Percentiles rank a stretch among this genome's conserved stretches.
These are phyloP conservation scores for Fusarium citri DNA, from an alignment of 2,329 filamentous ascomycete species.

Conservation along the genomic window DNA sequence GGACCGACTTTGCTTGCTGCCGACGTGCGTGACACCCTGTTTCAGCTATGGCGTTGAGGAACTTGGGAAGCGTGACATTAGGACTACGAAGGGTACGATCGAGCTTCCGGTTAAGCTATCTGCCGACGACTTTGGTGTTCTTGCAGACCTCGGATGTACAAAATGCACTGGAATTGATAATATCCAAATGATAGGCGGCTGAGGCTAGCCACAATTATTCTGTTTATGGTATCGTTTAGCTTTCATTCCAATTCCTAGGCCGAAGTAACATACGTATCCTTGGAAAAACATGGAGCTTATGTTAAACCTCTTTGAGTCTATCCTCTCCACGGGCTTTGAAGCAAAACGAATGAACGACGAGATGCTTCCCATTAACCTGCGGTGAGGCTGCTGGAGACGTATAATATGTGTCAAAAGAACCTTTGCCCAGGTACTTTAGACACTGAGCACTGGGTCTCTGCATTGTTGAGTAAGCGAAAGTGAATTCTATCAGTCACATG, in stretches of 20 bases:
- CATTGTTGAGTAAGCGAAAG: not conserved
- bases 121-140: slow-evolving; percentile 38
- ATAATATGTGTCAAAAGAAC: not conserved
- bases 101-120: slow-evolving; percentile 42
- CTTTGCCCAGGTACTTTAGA: not conserved
- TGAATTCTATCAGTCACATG: not conserved
- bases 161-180: slow-evolving; percentile 40
- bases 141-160: slow-evolving; percentile 47
- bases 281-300: not conserved
- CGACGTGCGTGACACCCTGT: slow-evolving; percentile 39
- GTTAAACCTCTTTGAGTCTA: not conserved
- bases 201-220: slow-evolving; percentile 22
- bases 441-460: not conserved
- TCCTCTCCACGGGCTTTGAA: not conserved
- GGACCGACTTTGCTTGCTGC: slow-evolving; percentile 21
- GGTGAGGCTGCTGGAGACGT: not conserved
- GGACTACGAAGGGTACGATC: slow-evolving; percentile 42
- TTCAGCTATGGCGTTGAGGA: slow-evolving; percentile 47
- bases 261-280: not conserved
- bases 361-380: not conserved
- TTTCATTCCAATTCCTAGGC: slow-evolving; percentile 5
- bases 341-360: not conserved
- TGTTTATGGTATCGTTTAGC: not conserved
- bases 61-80: slow-evolving; percentile 45
- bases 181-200: slow-evolving; percentile 29